A percentile compares a stretch with the other conserved stretches of the same genome.
These are phyloP conservation scores for Xylaria scruposa DNA, from an alignment of 495 filamentous ascomycete genomes.

Conservation along the genomic window DNA sequence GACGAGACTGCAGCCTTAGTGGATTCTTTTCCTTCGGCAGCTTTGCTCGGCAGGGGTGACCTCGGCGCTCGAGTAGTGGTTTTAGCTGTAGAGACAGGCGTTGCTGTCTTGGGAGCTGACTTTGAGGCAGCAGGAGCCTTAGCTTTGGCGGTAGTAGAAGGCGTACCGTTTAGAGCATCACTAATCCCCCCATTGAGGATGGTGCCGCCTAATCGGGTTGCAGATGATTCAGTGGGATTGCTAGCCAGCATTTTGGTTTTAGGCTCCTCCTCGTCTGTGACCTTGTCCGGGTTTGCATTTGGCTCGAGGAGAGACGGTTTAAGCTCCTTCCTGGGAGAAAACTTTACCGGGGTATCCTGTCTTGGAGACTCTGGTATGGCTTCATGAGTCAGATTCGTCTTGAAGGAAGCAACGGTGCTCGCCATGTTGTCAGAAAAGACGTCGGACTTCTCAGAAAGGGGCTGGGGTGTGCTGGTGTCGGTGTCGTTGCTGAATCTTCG, in stretches of 20 bases:
- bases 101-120: slow-evolving; percentile 33
- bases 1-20: slow-evolving; percentile 39
- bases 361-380: slow-evolving; percentile 45
- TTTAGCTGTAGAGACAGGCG: slow-evolving; percentile 46
- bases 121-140: slow-evolving; percentile 32
- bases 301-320: slow-evolving; percentile 35
- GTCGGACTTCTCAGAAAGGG: slow-evolving; percentile 41
- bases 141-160: slow-evolving; percentile 29
- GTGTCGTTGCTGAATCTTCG: slow-evolving; percentile 47
- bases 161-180: slow-evolving; percentile 23
- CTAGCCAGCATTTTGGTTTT: slow-evolving; percentile 35
- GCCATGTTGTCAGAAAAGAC: slow-evolving; percentile 39
- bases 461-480: slow-evolving; percentile 41
- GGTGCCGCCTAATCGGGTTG: slow-evolving; percentile 31
- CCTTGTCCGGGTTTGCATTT: slow-evolving; percentile 42
- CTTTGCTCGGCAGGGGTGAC: slow-evolving; percentile 44
- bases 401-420: slow-evolving; percentile 36
- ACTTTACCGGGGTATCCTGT: slow-evolving; percentile 26
- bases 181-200: slow-evolving; percentile 25
- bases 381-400: slow-evolving; percentile 43
- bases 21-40: slow-evolving; percentile 43
- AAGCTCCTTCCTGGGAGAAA: slow-evolving; percentile 29
- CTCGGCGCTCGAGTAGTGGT: slow-evolving; percentile 46
- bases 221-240: slow-evolving; percentile 36
- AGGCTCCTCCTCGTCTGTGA: slow-evolving; percentile 39